These are phyloP conservation scores for Hippophae gyantsensis DNA, from an alignment of 306 rosid genomes.

Conservation along the genomic window DNA sequence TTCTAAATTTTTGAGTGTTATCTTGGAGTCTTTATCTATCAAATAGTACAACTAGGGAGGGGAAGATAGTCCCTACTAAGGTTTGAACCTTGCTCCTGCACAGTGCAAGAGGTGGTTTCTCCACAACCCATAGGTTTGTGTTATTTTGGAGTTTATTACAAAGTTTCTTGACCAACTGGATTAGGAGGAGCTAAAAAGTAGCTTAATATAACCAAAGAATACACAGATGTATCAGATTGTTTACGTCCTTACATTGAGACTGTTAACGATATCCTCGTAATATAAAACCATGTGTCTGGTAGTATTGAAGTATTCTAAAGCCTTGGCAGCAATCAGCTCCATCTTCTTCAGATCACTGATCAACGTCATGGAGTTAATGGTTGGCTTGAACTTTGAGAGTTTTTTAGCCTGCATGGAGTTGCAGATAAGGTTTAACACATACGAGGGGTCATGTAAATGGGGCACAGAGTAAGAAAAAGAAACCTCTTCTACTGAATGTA, in stretches of 20 bases:
- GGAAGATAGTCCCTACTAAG: too few relatives aligned
- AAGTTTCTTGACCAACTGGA: too few relatives aligned
- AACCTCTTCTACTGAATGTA: slow-evolving; percentile 81
- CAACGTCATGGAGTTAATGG: slow-evolving; percentile 52
- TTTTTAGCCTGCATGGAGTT: slow-evolving; percentile 53
- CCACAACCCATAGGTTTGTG: too few relatives aligned
- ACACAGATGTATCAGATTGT: background rate
- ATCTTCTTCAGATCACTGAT: slow-evolving; percentile 50
- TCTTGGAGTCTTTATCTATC: too few relatives aligned
- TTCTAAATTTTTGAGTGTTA: too few relatives aligned
- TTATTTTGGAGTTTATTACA: too few relatives aligned
- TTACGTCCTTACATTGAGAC: slow-evolving; percentile 52
- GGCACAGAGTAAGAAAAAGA: slow-evolving; percentile 16
- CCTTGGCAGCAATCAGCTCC: slow-evolving; percentile 48
- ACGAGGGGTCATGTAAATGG: background rate
- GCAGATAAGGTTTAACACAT: slow-evolving; percentile 15
- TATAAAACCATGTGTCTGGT: slow-evolving; percentile 68
- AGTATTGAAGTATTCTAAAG: slow-evolving; percentile 59
- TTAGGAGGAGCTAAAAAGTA: too few relatives aligned
- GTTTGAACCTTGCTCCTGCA: too few relatives aligned
- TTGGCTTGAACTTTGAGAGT: slow-evolving; percentile 72
- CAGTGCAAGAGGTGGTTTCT: too few relatives aligned
- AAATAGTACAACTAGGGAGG: too few relatives aligned
- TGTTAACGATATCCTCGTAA: slow-evolving; percentile 72
- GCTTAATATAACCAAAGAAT: too few relatives aligned